Base-by-base conservation (phyloP, 768 basidiomycete species). In the Termitomyces sp. region DNA sequence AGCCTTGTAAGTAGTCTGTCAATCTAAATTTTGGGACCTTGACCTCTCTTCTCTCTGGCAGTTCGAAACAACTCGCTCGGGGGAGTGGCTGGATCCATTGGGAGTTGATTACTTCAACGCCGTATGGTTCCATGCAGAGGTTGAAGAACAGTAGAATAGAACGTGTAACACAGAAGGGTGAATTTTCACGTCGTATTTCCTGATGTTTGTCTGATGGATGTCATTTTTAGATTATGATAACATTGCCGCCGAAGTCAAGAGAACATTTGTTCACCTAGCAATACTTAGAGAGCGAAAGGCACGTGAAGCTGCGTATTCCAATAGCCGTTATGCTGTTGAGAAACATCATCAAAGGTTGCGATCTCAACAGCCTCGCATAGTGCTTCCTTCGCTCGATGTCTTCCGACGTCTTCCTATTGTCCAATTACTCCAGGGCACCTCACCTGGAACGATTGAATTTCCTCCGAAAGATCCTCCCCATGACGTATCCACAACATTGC, bases 381-480 rank as follows among this genome's bases (percentile, higher is more conserved):
- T 73, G 8, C 63, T 86, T 8, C 85, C 84, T 0, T 68, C 76
- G 13, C 67, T 84, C 20, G 46, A 70, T 1, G 72, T 78, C 34
- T 87, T 87, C 67, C 76, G 75, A 20, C 62, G 67, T 54, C 69
- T 86, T 1, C 80, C 83, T 0, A 72, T 81, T 22, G 71, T 85
- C 13, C 34, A 55, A 3, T 61, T 72, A 46, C 63, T 79, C 12
- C 75, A 75, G 52, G 60, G 61, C 3, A 57, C 66, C 7, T 61
- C 72, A 10, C 63, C 63, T 16, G 39, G 39, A 6, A 59, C 61
- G 4, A 57, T 56, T 8, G 61, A 62, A 22, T 37, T 43, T 26
- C 37, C 61, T 10, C 20, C 56, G 12, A 53, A 46, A 41, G 20
- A 47, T 26, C 24, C 37, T 13, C 27, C 46, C 4, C 51, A 37